Percentiles rank a stretch among this genome's conserved stretches.
phyloP scores from a whole-genome alignment of 2,329 filamentous ascomycete genomes.

The Pyricularia grisea region DNA sequence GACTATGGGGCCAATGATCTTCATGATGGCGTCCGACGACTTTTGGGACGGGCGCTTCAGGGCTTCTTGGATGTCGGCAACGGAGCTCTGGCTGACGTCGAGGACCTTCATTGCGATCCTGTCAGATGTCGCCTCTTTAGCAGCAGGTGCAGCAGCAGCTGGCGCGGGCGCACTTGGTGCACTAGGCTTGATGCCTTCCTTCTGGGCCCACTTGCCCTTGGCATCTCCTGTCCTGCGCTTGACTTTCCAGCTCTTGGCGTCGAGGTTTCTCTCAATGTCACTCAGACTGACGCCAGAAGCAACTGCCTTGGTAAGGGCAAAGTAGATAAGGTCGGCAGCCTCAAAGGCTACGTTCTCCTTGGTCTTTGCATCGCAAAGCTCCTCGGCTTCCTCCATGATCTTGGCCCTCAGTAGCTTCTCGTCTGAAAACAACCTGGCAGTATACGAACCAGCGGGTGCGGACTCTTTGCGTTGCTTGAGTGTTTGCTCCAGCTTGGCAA shows the following conservation, averaged over 20 bases:
- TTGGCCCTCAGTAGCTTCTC: constrained; percentile 84
- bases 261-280: constrained; percentile 85
- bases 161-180: constrained; percentile 22
- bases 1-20: constrained; percentile 86
- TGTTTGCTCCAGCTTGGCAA: constrained; percentile 80
- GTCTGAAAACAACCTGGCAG: constrained; percentile 84
- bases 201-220: constrained; percentile 85
- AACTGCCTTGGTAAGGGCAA: constrained; percentile 84
- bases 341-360: constrained; percentile 86
- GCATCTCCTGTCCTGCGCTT: constrained; percentile 89
- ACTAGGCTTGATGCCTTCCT: constrained; percentile 55
- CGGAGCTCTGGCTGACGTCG: constrained; percentile 54
- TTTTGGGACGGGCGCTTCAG: constrained; percentile 87
- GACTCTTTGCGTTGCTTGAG: constrained; percentile 71
- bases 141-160: constrained; percentile 21
- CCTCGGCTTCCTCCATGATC: constrained; percentile 95
- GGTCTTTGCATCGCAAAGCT: constrained; percentile 76
- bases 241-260: constrained; percentile 91
- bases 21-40: constrained; percentile 88
- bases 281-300: constrained; percentile 75
- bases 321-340: constrained; percentile 91
- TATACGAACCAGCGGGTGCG: constrained; percentile 86
- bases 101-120: constrained; percentile 79
- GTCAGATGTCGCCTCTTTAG: constrained; percentile 22
- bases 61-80: constrained; percentile 58